These are phyloP conservation scores for Auriscalpium orientale DNA, from an alignment of 768 basidiomycete species.

Conservation along the genomic window DNA sequence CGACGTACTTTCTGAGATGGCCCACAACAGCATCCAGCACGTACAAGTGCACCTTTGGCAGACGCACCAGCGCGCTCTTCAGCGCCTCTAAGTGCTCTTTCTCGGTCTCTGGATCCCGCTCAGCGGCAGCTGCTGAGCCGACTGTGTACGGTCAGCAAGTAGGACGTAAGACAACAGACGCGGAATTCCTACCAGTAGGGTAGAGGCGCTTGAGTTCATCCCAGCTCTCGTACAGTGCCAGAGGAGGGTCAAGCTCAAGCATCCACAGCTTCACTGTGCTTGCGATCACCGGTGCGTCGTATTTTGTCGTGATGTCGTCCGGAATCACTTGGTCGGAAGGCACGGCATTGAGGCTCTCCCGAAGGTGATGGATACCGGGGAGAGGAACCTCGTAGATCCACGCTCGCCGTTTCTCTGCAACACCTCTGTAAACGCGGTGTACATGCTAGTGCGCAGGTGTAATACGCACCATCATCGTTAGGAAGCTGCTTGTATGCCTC, in stretches of 20 bases:
- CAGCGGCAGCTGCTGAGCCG: slow-evolving; percentile 46
- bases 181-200: slow-evolving; percentile 41
- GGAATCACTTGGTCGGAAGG: slow-evolving; percentile 43
- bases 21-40: slow-evolving; percentile 72
- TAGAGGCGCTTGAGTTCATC: slow-evolving; percentile 87
- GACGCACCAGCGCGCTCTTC: slow-evolving; percentile 50
- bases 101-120: slow-evolving; percentile 45
- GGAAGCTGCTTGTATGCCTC: slow-evolving; percentile 55
- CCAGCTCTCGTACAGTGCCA: slow-evolving; percentile 84
- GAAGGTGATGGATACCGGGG: slow-evolving; percentile 72
- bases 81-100: slow-evolving; percentile 54
- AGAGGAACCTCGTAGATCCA: slow-evolving; percentile 97
- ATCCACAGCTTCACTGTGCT: slow-evolving; percentile 82
- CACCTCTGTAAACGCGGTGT: background rate
- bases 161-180: background rate
- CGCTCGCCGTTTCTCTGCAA: slow-evolving; percentile 70
- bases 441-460: too few relatives aligned
- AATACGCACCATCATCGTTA: slow-evolving; percentile 44
- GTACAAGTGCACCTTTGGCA: slow-evolving; percentile 74
- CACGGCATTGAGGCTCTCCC: slow-evolving; percentile 76
- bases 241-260: slow-evolving; percentile 85
- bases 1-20: slow-evolving; percentile 46
- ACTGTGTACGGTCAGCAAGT: slow-evolving; percentile 26
- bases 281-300: slow-evolving; percentile 83
- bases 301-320: slow-evolving; percentile 54